These are phyloP conservation scores for Discostella stelligeroides DNA, from an alignment of 108 stramenopile genomes.

Conservation along the genomic window DNA sequence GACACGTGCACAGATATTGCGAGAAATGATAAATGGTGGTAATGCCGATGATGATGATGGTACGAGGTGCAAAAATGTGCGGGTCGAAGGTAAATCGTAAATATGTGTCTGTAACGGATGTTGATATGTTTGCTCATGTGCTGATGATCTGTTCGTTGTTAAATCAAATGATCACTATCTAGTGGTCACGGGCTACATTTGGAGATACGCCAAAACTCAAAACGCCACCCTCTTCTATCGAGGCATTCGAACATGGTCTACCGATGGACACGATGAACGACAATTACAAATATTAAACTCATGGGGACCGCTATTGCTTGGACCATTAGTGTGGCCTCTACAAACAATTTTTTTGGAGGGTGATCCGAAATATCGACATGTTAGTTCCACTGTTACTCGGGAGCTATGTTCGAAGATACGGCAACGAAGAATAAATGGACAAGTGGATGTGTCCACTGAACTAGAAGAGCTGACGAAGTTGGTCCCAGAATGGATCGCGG, in stretches of 20 bases:
- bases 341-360: conserved; percentile 78
- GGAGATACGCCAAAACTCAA: conserved; percentile 72
- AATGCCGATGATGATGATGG: conserved; percentile 5
- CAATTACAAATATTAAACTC: conserved; percentile 68
- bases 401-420: conserved; percentile 51
- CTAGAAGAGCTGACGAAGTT: conserved; percentile 31
- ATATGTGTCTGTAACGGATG: too few species aligned
- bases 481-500: conserved; percentile 39
- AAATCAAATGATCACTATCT: too few species aligned
- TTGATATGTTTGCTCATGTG: too few species aligned
- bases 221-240: conserved; percentile 69
- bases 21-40: conserved; percentile 35
- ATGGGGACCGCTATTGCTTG: conserved; percentile 68
- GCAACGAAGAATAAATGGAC: conserved; percentile 60
- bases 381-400: conserved; percentile 78
- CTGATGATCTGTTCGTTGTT: too few species aligned
- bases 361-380: conserved; percentile 76
- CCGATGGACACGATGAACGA: conserved; percentile 80
- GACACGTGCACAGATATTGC: conserved; percentile 62
- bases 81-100: conserved; percentile 69
- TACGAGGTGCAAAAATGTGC: conserved; percentile 51
- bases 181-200: conserved; percentile 85
- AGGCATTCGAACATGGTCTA: conserved; percentile 85
- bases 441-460: conserved; percentile 11
- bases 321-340: conserved; percentile 64